Conservation (phyloP, 495 filamentous ascomycete species). For the Jackrogersella multiformis region DNA sequence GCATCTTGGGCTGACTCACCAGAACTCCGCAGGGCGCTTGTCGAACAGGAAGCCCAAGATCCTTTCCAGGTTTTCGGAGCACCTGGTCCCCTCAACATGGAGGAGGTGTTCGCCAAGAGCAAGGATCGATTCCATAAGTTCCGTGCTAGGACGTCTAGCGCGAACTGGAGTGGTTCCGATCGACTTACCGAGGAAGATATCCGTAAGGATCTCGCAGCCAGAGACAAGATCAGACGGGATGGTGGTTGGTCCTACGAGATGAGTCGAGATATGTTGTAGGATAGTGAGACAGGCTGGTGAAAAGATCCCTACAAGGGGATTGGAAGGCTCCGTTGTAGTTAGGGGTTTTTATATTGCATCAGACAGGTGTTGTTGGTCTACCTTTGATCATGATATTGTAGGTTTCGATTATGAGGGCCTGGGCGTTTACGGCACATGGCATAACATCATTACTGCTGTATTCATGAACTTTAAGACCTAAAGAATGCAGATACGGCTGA, state of each 20-base stretch:
- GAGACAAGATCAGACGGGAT: conserved; percentile 81
- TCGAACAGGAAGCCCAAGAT: conserved; percentile 81
- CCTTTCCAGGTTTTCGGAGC: conserved; percentile 90
- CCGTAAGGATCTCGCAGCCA: conserved; percentile 77
- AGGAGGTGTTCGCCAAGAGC: conserved; percentile 89
- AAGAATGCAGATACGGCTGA: conserved; percentile 18
- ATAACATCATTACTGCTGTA: conserved; percentile 21
- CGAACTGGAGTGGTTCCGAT: conserved; percentile 91
- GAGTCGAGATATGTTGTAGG: conserved; percentile 53
- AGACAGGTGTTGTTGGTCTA: conserved; percentile 35
- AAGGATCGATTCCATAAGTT: conserved; percentile 85
- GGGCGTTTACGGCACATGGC: conserved; percentile 23
- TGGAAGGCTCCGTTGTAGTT: too few relatives aligned
- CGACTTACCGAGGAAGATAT: conserved; percentile 90
- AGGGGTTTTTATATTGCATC: conserved; percentile 33
- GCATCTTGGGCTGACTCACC: conserved; percentile 88
- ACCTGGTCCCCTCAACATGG: conserved; percentile 85
- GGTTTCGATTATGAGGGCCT: conserved; percentile 16
- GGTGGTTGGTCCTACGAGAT: conserved; percentile 84
- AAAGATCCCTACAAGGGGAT: background rate
- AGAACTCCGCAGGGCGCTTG: conserved; percentile 72
- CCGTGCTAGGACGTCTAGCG: conserved; percentile 86
- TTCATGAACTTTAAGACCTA: conserved; percentile 17
- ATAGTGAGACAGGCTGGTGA: background rate
- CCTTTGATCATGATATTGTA: conserved; percentile 25